Conservation (phyloP, 1,284 basidiomycete genomes). For the Trametes versicolor region DNA sequence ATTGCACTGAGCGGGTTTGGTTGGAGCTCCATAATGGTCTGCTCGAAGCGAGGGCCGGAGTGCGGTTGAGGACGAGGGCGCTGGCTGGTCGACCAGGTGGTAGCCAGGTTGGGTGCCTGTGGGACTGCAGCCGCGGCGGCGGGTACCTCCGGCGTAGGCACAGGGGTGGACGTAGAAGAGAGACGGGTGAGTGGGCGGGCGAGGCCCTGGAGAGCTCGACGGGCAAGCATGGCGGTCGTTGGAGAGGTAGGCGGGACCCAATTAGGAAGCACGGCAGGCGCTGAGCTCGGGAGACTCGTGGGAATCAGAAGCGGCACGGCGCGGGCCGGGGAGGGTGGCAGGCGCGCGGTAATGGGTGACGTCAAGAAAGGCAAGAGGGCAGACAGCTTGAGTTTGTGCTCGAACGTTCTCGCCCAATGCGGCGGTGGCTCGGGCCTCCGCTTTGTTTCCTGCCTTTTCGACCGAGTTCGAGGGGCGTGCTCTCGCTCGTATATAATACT, state of each 20-base stretch:
- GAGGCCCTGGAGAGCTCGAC: constrained; percentile 47
- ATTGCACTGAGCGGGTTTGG: constrained; percentile 93
- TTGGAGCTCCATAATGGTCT: constrained; percentile 87
- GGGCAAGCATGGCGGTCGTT: constrained; percentile 48
- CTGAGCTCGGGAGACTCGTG: constrained; percentile 31
- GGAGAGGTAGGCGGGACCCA: constrained; percentile 25
- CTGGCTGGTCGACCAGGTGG: constrained; percentile 85
- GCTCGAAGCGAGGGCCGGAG: constrained; percentile 89
- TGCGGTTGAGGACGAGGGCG: constrained; percentile 62
- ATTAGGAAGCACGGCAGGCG: constrained; percentile 31
- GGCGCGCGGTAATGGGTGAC: constrained; percentile 19
- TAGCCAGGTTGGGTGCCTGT: constrained; percentile 83
- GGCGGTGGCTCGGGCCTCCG: constrained; percentile 14
- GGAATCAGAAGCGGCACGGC: constrained; percentile 34
- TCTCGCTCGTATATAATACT: constrained; percentile 33
- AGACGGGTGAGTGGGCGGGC: constrained; percentile 45
- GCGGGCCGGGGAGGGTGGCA: constrained; percentile 15
- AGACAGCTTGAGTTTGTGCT: constrained; percentile 23
- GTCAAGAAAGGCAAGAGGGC: constrained; percentile 28
- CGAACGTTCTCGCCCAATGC: constrained; percentile 31
- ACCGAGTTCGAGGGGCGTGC: constrained; percentile 1
- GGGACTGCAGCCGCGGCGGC: constrained; percentile 51
- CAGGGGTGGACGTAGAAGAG: constrained; percentile 42
- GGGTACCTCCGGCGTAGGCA: constrained; percentile 40
- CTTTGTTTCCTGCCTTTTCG: constrained; percentile 35